A percentile compares a stretch with the other conserved stretches of the same genome.
Conservation (phyloP, 140 eudicot genomes). For the Erigeron philadelphicus region DNA sequence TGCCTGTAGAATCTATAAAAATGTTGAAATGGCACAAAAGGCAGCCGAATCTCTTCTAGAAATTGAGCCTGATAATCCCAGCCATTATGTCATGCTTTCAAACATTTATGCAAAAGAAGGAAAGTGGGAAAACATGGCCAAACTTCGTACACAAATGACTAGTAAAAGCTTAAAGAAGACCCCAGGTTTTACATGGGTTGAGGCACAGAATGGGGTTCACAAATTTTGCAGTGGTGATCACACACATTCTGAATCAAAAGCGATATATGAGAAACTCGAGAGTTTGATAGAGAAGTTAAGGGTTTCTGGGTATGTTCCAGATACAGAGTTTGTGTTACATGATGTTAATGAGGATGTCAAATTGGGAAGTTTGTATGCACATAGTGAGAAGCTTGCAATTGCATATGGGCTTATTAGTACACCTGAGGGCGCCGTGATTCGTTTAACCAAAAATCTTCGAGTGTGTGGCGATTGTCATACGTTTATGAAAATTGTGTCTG, state of each 20-base stretch:
- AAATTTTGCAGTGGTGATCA: constrained; percentile 51
- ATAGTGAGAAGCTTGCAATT: constrained; percentile 65
- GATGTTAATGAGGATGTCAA: constrained; percentile 61
- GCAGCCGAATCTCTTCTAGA: constrained; percentile 58
- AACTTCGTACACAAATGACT: constrained; percentile 48
- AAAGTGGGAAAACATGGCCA: constrained; percentile 57
- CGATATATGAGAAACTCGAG: constrained; percentile 47
- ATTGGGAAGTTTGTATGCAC: constrained; percentile 39
- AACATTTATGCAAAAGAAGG: constrained; percentile 63
- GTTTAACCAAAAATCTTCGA: constrained; percentile 58
- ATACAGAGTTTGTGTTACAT: constrained; percentile 57
- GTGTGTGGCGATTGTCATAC: constrained; percentile 79
- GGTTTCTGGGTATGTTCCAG: constrained; percentile 60
- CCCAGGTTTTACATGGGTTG: constrained; percentile 78
- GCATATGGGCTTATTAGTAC: constrained; percentile 59
- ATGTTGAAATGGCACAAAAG: constrained; percentile 54
- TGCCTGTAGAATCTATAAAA: constrained; percentile 52
- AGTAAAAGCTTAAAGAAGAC: constrained; percentile 44
- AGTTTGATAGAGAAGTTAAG: constrained; percentile 41
- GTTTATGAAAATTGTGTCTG: constrained; percentile 51
- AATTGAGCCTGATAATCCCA: constrained; percentile 47
- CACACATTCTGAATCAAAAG: constrained; percentile 43
- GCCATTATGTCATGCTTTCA: constrained; percentile 55
- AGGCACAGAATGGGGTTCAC: constrained; percentile 40
- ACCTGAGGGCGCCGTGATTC: constrained; percentile 39